Evolutionary conservation across 176 grass and related monocot species (phyloP).

Genomic region (Carex myosuroides): DNA sequence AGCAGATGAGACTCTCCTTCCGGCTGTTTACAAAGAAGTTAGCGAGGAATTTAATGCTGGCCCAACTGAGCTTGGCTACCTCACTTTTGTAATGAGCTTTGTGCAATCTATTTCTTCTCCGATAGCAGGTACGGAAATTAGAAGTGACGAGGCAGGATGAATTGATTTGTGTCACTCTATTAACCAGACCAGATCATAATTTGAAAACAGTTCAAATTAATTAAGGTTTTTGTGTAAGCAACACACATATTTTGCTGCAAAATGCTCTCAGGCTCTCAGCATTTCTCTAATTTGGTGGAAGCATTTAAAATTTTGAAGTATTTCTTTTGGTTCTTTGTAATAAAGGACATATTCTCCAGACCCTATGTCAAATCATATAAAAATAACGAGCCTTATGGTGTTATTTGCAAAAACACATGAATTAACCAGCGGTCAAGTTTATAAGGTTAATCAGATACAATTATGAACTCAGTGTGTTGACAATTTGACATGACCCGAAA

Average conservation of each 20-base stretch:
- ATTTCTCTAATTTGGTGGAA: neutral
- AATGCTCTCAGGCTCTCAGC: neutral
- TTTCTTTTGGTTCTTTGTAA: neutral
- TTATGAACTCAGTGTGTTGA: neutral
- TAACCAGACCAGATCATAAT: neutral
- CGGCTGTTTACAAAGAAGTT: conserved; percentile 93
- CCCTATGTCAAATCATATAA: neutral
- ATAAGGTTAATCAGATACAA: neutral
- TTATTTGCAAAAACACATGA: neutral
- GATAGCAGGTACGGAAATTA: neutral
- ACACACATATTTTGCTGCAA: neutral
- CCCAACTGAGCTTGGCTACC: conserved; percentile 82
- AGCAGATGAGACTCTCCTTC: conserved; percentile 89
- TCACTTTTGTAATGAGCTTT: conserved; percentile 85
- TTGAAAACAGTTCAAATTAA: neutral
- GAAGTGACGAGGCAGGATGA: neutral
- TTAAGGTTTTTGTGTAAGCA: neutral
- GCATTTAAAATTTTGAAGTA: neutral
- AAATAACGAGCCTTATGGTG: neutral
- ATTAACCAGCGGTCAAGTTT: neutral
- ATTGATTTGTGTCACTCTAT: neutral
- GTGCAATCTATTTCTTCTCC: conserved; percentile 77
- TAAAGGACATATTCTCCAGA: neutral
- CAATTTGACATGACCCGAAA: neutral
- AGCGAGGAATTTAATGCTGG: conserved; percentile 80